Evolutionary conservation across 202 grass and related monocot genomes (phyloP), one percentile per base, ranked within the genome.

Genomic region (Bolboschoenoplectus hybrid): DNA sequence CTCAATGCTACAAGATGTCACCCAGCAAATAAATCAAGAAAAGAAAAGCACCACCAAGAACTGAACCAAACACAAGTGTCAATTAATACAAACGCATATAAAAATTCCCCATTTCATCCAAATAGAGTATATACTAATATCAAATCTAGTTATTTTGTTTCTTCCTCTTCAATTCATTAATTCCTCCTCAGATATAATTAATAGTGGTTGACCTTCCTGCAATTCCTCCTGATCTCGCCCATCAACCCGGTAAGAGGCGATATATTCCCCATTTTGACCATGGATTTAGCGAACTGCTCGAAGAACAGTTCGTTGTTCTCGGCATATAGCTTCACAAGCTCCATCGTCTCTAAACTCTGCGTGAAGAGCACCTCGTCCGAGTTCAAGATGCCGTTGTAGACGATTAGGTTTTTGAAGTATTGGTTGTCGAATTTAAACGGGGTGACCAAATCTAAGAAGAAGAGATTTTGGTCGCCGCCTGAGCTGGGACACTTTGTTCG

Each of bases 201-300:
- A 53, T 66, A 41, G 41, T 87, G 80, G 53, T 95, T 98, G 32
- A 98, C 46, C 78, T 66, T 89, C 90, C 95, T 93, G 91, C 95
- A 98, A 14, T 91, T 73, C 44, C 57, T 88, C 83, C 95, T 92
- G 87, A 95, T 85, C 89, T 97, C 88, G 1, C 95, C 95, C 17
- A 61, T 89, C 7, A 10, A 32, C 6, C 95, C 91, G 1, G 95
- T 95, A 81, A 95, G 85, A 4, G 95, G 93, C 4, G 87, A 88
- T 84, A 93, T 89, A 80, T 92, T 98, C 74, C 95, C 93, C 95
- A 95, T 98, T 92, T 94, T 98, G 49, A 98, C 82, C 12, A 98
- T 93, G 76, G 95, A 98, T 85, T 83, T 86, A 0, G 87, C 93
- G 19, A 93, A 98, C 66, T 98, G 93, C 74, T 92, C 84, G 63